Evolutionary conservation across 2,329 filamentous ascomycete genomes (phyloP).

Genomic region (Nothopassalora personata): DNA sequence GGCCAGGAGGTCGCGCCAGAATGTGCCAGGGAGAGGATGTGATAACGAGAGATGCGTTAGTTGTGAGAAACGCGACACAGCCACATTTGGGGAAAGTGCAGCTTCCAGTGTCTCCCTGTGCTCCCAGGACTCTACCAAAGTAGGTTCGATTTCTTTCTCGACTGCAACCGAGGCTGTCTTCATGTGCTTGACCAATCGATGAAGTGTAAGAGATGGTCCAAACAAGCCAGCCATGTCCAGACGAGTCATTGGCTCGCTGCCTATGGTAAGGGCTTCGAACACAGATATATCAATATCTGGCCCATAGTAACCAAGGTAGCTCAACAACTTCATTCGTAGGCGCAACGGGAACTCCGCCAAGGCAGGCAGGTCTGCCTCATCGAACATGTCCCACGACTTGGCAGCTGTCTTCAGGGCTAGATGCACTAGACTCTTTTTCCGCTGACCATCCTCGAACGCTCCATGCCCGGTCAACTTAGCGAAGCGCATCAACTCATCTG

Average conservation of each 20-base stretch:
- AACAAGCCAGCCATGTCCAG: conserved; percentile 51
- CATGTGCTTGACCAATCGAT: conserved; percentile 37
- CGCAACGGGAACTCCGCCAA: conserved; percentile 48
- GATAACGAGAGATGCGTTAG: conserved; percentile 56
- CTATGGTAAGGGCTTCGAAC: conserved; percentile 49
- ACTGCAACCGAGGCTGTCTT: conserved; percentile 25
- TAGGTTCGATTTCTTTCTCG: background rate
- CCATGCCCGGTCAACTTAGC: conserved; percentile 14
- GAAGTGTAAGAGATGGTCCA: conserved; percentile 44
- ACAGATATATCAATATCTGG: conserved; percentile 40
- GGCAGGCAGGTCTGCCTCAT: conserved; percentile 53
- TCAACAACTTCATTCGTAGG: conserved; percentile 50
- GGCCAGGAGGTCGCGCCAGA: conserved; percentile 52
- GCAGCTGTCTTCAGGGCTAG: conserved; percentile 50
- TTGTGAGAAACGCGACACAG: conserved; percentile 42
- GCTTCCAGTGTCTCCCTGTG: conserved; percentile 31
- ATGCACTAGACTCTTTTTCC: conserved; percentile 45
- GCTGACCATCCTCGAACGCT: background rate
- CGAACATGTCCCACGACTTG: conserved; percentile 51
- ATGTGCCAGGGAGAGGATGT: conserved; percentile 44
- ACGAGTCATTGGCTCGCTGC: conserved; percentile 42
- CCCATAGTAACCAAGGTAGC: conserved; percentile 51
- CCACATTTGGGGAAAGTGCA: conserved; percentile 23
- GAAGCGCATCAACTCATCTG: conserved; percentile 25
- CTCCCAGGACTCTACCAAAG: conserved; percentile 45